Evolutionary conservation across 2,329 filamentous ascomycete genomes (phyloP).

Genomic region (Dothideomycetidae sp.): DNA sequence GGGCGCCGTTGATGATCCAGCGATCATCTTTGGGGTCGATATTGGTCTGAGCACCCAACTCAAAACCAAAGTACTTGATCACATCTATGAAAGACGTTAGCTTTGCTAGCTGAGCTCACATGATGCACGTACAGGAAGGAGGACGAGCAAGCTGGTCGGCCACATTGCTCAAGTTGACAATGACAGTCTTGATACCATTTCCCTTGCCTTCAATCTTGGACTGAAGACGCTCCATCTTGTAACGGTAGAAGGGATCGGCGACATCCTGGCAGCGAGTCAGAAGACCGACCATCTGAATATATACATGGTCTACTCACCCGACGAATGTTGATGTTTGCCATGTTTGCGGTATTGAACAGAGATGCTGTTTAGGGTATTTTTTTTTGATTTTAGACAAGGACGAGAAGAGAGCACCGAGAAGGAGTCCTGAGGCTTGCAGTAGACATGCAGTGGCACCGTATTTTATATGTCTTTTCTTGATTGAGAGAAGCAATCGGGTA

Average conservation of each 20-base stretch:
- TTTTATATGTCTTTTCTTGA: constrained; percentile 20
- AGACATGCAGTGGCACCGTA: constrained; percentile 43
- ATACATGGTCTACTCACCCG: constrained; percentile 33
- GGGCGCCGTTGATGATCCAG: constrained; percentile 99
- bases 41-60: constrained; percentile 96
- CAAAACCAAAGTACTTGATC: constrained; percentile 99
- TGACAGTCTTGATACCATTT: constrained; percentile 97
- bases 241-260: constrained; percentile 97
- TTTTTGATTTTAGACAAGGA: constrained; percentile 17
- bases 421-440: constrained; percentile 25
- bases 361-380: constrained; percentile 15
- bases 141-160: constrained; percentile 84
- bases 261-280: constrained; percentile 46
- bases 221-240: constrained; percentile 99
- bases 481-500: too few relatives aligned
- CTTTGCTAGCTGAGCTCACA: too few relatives aligned
- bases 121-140: constrained; percentile 46
- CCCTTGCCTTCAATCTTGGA: constrained; percentile 99
- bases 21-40: constrained; percentile 93
- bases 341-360: constrained; percentile 44
- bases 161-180: constrained; percentile 92
- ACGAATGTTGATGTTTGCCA: constrained; percentile 97
- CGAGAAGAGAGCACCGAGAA: constrained; percentile 31
- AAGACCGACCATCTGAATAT: neutral
- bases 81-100: constrained; percentile 39